phyloP scores from a whole-genome alignment of 768 basidiomycete species.

The Exidia glandulosa region DNA sequence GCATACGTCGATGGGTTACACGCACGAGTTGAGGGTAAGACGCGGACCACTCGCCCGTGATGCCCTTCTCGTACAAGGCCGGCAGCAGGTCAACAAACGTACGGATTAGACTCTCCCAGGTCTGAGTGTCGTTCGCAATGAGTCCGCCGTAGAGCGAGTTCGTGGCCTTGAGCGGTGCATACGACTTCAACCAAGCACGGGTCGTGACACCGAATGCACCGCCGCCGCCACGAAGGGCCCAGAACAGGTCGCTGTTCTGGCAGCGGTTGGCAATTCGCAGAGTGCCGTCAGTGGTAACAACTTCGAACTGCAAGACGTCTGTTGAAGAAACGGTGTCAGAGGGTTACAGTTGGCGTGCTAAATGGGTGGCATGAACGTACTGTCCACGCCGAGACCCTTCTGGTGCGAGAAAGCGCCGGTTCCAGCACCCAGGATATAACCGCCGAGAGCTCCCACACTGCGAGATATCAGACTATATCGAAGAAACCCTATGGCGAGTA shows the following conservation, averaged over 20 bases:
- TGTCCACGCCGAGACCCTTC: background rate
- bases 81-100: background rate
- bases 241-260: constrained; percentile 6
- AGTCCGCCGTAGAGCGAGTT: background rate
- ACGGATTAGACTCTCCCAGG: background rate
- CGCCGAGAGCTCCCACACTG: background rate
- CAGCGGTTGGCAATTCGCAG: background rate
- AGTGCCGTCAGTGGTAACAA: constrained; percentile 5
- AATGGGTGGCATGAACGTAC: background rate
- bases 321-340: too few relatives aligned
- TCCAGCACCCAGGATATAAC: background rate
- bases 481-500: background rate
- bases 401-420: background rate
- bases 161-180: background rate
- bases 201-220: constrained; percentile 2
- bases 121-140: background rate
- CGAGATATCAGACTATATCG: background rate
- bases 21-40: too few relatives aligned
- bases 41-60: too few relatives aligned
- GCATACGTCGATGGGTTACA: too few relatives aligned
- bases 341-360: background rate
- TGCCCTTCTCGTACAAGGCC: too few relatives aligned
- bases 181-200: background rate
- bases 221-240: constrained; percentile 7
- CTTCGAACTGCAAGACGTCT: constrained; percentile 3